Conservation (phyloP, 176 grass and related monocot species). For the Lolium perenne region DNA sequence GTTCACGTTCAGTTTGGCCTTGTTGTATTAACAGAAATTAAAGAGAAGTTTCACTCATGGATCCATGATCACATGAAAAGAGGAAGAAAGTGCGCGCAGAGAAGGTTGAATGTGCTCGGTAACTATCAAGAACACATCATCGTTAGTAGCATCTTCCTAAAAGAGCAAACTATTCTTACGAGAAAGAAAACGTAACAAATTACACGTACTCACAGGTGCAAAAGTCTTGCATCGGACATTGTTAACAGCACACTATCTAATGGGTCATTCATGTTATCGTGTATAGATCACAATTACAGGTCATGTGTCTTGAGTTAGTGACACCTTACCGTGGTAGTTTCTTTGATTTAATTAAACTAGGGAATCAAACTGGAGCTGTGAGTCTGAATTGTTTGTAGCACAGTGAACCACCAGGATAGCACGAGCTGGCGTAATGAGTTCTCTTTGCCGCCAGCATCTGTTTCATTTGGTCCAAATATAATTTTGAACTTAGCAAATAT, state of each 20-base stretch:
- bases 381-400: neutral
- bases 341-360: neutral
- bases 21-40: neutral
- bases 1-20: neutral
- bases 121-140: neutral
- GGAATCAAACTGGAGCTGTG: neutral
- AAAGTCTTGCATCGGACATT: neutral
- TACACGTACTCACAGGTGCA: too few species aligned
- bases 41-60: neutral
- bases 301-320: neutral
- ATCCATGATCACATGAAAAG: neutral
- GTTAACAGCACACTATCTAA: neutral
- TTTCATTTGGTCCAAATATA: neutral
- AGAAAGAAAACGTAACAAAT: neutral
- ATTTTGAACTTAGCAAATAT: constrained; percentile 20
- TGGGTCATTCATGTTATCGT: neutral
- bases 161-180: neutral
- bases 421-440: neutral
- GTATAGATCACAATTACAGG: constrained; percentile 42
- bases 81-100: neutral
- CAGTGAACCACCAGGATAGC: neutral
- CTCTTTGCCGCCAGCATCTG: neutral
- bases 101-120: neutral
- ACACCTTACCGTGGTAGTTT: neutral
- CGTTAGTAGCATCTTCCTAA: neutral